Base-by-base conservation (phyloP, 2,329 filamentous ascomycete genomes). In the Byssothecium circinans region DNA sequence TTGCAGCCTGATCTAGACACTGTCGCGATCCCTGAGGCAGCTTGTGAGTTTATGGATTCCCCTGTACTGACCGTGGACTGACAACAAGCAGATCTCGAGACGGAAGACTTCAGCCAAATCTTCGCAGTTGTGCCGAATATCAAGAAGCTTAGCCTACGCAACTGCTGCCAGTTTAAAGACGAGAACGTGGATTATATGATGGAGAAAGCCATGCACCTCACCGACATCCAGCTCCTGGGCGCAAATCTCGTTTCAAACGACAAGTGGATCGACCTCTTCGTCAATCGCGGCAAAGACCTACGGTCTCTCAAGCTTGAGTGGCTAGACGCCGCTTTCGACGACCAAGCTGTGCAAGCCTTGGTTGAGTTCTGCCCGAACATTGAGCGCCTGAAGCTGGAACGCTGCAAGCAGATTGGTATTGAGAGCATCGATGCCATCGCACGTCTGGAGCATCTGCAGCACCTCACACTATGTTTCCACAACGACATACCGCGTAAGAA, bases 81-180 rank as follows among this genome's bases (percentile, higher is more conserved):
- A 55, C 82, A 85, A 56, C 78, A 75, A 33, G 17, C 22, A 56
- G 85, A 85, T 57, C 80, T 97, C 10, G 81, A 82, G 40, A 81
- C 82, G 2, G 82, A 91, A 56, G 90, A 97, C 62, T 91, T 87
- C 56, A 81, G 88, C 39, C 82, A 85, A 54, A 89, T 96, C 34
- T 91, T 96, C 53, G 86, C 90, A 42, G 79, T 84, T 2, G 85
- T 88, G 47, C 84, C 88, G 0, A 78, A 78, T 5, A 75, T 96
- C 44, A 83, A 83, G 59, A 80, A 80, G 35, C 78, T 96, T 47
- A 87, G 90, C 55, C 75, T 95, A 10, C 84, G 87, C 40, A 92
- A 91, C 61, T 89, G 86, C n/a, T 88, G 94, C 41, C 91, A 96
- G 64, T 87, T 96, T 77, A 96, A 95, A 70, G 88, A 96, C 61